These are phyloP conservation scores for Panaeolus cyanescens DNA, from an alignment of 768 basidiomycete genomes.

Conservation along the genomic window DNA sequence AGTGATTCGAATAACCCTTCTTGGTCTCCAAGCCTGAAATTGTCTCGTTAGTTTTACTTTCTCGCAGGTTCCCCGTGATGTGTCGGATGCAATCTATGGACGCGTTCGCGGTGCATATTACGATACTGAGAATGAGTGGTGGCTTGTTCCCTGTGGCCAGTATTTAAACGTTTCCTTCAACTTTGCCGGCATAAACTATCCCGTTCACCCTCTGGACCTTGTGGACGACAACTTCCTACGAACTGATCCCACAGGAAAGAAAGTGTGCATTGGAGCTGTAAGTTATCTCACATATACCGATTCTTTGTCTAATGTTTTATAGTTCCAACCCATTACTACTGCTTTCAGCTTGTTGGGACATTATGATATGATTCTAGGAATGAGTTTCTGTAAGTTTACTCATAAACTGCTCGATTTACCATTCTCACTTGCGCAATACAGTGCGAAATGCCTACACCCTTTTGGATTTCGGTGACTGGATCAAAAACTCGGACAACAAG, in stretches of 20 bases:
- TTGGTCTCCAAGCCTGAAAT: background rate
- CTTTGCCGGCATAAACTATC: conserved; percentile 69
- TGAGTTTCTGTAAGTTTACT: conserved; percentile 66
- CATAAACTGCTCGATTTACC: background rate
- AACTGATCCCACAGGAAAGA: conserved; percentile 47
- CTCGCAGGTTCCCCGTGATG: conserved; percentile 72
- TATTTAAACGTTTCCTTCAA: conserved; percentile 70
- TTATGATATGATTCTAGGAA: conserved; percentile 84
- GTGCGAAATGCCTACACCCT: conserved; percentile 79
- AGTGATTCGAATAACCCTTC: conserved; percentile 21
- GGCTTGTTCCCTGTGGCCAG: conserved; percentile 78
- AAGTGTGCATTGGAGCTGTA: conserved; percentile 70
- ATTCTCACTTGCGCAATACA: conserved; percentile 27
- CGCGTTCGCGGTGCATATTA: conserved; percentile 74
- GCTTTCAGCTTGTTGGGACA: conserved; percentile 77
- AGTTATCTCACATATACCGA: conserved; percentile 24
- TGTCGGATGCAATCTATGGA: conserved; percentile 82
- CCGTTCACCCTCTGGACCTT: conserved; percentile 74
- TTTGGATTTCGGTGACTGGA: conserved; percentile 72
- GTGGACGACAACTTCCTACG: conserved; percentile 59
- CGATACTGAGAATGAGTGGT: conserved; percentile 53
- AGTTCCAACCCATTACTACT: conserved; percentile 85
- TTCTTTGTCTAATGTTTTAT: conserved; percentile 12
- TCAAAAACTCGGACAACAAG: conserved; percentile 46
- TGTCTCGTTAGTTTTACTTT: conserved; percentile 26